phyloP scores from a whole-genome alignment of 1,139 yeast species.

The Pneumocystis carinii region DNA sequence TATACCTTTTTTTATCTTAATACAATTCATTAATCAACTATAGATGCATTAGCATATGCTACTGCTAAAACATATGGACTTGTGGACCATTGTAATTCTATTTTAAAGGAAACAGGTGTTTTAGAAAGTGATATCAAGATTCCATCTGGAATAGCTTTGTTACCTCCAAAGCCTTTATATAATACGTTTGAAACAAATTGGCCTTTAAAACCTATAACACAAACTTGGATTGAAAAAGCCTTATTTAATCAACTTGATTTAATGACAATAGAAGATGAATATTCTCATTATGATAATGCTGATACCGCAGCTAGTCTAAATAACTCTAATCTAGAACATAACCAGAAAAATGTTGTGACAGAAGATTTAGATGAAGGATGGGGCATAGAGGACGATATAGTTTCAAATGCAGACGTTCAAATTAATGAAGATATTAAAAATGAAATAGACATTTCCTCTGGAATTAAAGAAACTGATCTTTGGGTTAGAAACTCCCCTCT shows the following conservation, averaged over 20 bases:
- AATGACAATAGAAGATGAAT: slow-evolving; percentile 36
- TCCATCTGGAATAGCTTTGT: slow-evolving; percentile 38
- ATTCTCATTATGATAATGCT: slow-evolving; percentile 4
- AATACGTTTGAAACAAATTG: slow-evolving; percentile 44
- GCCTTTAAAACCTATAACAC: slow-evolving; percentile 65
- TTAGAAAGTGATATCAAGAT: slow-evolving; percentile 49
- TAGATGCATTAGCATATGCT: slow-evolving; percentile 73
- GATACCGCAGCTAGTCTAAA: slow-evolving; percentile 15
- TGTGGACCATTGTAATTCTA: slow-evolving; percentile 53
- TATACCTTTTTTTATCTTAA: neutral
- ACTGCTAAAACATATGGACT: slow-evolving; percentile 81
- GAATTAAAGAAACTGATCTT: slow-evolving; percentile 47
- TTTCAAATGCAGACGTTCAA: slow-evolving; percentile 22
- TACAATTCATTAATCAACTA: neutral
- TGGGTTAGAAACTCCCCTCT: slow-evolving; percentile 87
- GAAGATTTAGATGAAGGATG: slow-evolving; percentile 26
- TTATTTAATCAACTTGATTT: slow-evolving; percentile 63
- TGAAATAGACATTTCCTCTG: slow-evolving; percentile 39
- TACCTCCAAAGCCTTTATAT: slow-evolving; percentile 29
- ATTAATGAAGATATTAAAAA: slow-evolving; percentile 35
- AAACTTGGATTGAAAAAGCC: slow-evolving; percentile 76
- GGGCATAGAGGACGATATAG: slow-evolving; percentile 21
- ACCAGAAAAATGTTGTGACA: slow-evolving; percentile 20
- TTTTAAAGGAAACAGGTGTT: slow-evolving; percentile 48
- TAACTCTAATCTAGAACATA: slow-evolving; percentile 14